These are phyloP conservation scores for Cyclotella kingstonii DNA, from an alignment of 108 stramenopile species.

Conservation along the genomic window DNA sequence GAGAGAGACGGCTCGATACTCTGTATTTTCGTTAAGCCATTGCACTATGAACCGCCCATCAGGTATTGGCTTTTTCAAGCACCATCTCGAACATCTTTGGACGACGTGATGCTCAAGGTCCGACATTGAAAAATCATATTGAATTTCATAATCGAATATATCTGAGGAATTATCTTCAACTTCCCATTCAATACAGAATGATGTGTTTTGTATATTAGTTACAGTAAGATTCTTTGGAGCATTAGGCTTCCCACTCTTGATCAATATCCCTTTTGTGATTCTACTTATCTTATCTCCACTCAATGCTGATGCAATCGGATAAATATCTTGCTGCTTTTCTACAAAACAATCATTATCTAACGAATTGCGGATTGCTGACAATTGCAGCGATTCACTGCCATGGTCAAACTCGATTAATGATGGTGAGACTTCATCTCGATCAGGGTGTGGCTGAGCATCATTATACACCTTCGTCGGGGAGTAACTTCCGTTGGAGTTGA, in stretches of 20 bases:
- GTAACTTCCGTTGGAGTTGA: no score
- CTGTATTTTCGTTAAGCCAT: constrained; percentile 11
- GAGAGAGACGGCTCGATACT: constrained; percentile 20
- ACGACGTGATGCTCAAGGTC: background rate
- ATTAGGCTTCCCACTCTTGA: background rate
- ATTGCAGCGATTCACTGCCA: no score
- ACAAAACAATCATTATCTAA: no score
- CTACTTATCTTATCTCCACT: no score
- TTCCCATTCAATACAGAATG: constrained; percentile 2
- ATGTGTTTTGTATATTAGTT: background rate
- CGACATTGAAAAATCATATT: constrained; percentile 1
- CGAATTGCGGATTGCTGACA: no score
- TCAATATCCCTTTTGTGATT: background rate
- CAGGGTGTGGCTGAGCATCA: no score
- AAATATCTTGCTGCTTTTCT: background rate
- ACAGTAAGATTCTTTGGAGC: constrained; percentile 11
- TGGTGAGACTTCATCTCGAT: no score
- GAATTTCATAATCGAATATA: constrained; percentile 23
- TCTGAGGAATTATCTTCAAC: background rate
- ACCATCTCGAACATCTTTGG: constrained; percentile 29
- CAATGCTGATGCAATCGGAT: no score
- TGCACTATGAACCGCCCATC: constrained; percentile 14
- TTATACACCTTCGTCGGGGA: no score
- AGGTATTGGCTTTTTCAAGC: constrained; percentile 18
- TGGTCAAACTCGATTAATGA: no score